phyloP scores from a whole-genome alignment of 306 rosid species.

The Corylus americana region DNA sequence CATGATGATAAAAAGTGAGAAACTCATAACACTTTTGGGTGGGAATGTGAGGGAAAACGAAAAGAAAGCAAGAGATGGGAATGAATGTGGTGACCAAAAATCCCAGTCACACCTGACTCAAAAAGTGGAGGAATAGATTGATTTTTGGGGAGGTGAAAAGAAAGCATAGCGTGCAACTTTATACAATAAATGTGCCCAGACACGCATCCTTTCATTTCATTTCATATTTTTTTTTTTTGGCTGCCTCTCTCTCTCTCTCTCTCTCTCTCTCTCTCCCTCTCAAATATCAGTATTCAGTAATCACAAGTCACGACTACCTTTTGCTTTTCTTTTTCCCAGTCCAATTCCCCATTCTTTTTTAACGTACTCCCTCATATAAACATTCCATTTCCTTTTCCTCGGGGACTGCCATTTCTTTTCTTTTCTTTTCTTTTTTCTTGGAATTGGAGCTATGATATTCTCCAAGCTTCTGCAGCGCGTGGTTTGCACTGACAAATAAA shows the following conservation, averaged over 20 bases:
- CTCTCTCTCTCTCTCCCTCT: background rate
- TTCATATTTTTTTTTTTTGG: background rate
- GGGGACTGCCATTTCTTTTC: constrained; percentile 5
- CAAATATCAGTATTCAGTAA: background rate
- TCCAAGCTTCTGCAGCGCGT: background rate
- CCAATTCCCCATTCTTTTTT: constrained; percentile 29
- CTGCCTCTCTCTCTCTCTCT: constrained; percentile 16
- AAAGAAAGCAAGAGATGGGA: no score
- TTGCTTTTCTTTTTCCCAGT: constrained; percentile 33
- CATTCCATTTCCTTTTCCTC: constrained; percentile 42
- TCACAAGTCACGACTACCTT: background rate
- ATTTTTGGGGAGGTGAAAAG: constrained; percentile 58
- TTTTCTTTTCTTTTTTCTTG: background rate
- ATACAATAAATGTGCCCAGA: constrained; percentile 66
- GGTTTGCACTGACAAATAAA: background rate
- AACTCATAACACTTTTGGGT: no score
- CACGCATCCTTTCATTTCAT: constrained; percentile 31
- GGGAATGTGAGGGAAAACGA: no score
- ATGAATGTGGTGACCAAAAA: constrained; percentile 21
- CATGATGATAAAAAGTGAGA: no score
- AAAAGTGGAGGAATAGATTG: constrained; percentile 33
- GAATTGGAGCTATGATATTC: background rate
- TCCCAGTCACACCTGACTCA: constrained; percentile 49
- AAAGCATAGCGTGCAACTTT: constrained; percentile 79
- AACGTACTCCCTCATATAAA: constrained; percentile 31